Evolutionary conservation across 1,284 basidiomycete species (phyloP).

Genomic region (Ceratobasidium sp.): DNA sequence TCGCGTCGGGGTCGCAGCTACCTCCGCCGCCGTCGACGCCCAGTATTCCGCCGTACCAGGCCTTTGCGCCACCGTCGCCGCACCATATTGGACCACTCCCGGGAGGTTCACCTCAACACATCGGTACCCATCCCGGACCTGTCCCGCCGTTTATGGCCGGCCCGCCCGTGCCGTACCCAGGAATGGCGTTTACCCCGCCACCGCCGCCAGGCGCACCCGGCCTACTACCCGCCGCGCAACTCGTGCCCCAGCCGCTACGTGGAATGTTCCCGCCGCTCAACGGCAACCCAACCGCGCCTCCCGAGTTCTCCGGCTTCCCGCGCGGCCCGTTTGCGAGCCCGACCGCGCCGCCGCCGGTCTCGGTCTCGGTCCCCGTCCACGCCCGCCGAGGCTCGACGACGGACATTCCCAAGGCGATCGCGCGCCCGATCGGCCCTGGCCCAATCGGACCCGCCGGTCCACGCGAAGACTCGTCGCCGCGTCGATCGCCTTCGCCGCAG

Average conservation of each 20-base stretch:
- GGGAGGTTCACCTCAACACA: constrained; percentile 31
- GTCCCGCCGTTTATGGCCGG: constrained; percentile 36
- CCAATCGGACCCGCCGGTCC: constrained; percentile 18
- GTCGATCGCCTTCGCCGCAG: constrained; percentile 31
- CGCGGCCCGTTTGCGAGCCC: constrained; percentile 37
- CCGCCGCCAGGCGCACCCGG: constrained; percentile 30
- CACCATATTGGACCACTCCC: constrained; percentile 18
- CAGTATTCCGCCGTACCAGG: constrained; percentile 13
- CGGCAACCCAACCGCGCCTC: constrained; percentile 18
- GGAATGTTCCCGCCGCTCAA: constrained; percentile 39
- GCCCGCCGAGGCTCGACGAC: constrained; percentile 33
- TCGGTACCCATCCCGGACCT: constrained; percentile 9
- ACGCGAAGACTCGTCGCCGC: constrained; percentile 26
- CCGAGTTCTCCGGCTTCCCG: constrained; percentile 31
- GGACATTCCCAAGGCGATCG: constrained; percentile 39
- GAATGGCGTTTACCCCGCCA: constrained; percentile 36
- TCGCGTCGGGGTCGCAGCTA: constrained; percentile 32
- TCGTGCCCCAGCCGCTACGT: constrained; percentile 23
- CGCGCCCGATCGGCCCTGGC: constrained; percentile 27
- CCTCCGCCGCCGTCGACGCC: constrained; percentile 29
- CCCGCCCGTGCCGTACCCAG: constrained; percentile 32
- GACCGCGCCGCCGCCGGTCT: constrained; percentile 16
- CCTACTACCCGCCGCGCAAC: constrained; percentile 32
- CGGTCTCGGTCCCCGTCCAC: constrained; percentile 16
- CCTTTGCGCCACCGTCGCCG: constrained; percentile 28